phyloP scores from a whole-genome alignment of 805 yeast species.

The Candida golubevii region DNA sequence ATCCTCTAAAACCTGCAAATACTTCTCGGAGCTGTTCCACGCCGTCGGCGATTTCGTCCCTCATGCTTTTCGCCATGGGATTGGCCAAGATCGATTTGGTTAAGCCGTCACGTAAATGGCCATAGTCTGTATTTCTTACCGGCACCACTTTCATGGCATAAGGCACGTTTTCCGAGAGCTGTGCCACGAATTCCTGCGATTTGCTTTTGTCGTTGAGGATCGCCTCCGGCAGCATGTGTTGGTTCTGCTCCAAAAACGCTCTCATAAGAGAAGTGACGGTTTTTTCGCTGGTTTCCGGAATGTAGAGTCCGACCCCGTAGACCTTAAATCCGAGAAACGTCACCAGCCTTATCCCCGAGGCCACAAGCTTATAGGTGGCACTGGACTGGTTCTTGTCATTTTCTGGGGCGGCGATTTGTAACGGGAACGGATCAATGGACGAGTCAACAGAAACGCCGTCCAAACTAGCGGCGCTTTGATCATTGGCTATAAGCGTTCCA shows the following conservation, averaged over 20 bases:
- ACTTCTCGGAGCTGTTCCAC: constrained; percentile 60
- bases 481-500: constrained; percentile 18
- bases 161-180: constrained; percentile 54
- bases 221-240: constrained; percentile 2
- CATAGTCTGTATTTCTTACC: constrained; percentile 84
- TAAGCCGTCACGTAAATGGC: constrained; percentile 85
- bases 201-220: constrained; percentile 45
- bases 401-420: constrained; percentile 1
- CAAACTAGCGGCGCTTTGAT: constrained; percentile 17
- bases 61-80: constrained; percentile 48
- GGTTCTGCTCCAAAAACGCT: constrained; percentile 6
- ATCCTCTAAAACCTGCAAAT: constrained; percentile 56
- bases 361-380: constrained; percentile 52
- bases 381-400: constrained; percentile 21
- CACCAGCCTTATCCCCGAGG: constrained; percentile 78
- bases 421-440: constrained; percentile 48
- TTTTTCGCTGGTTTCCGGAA: constrained; percentile 54
- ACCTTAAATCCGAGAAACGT: constrained; percentile 81
- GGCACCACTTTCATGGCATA: constrained; percentile 79
- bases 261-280: constrained; percentile 8
- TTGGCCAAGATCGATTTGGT: constrained; percentile 72
- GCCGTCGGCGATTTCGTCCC: constrained; percentile 49
- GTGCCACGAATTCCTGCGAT: constrained; percentile 51
- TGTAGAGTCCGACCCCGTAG: constrained; percentile 80
- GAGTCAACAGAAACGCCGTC: constrained; percentile 43